These are phyloP conservation scores for Penicillium sumatraense DNA, from an alignment of 2,329 filamentous ascomycete species.

Conservation along the genomic window DNA sequence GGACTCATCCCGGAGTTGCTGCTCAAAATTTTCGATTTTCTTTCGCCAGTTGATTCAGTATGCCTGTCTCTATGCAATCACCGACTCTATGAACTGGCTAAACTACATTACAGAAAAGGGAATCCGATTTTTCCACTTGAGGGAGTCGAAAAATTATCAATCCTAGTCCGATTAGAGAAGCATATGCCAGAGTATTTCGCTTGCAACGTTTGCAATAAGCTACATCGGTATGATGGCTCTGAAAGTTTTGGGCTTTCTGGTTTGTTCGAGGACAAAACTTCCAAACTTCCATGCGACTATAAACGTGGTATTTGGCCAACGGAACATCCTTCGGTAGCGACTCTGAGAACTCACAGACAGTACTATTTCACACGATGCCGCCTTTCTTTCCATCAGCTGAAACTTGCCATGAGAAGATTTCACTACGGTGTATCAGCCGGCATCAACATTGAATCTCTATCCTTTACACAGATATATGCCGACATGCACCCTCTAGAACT, in stretches of 20 bases:
- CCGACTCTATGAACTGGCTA: not conserved
- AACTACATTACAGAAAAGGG: no score
- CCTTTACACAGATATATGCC: no score
- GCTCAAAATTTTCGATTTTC: not conserved
- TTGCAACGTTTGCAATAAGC: not conserved
- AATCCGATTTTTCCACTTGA: no score
- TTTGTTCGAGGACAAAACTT: not conserved
- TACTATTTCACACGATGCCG: not conserved
- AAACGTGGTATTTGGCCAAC: not conserved
- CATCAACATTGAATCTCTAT: slow-evolving; percentile 14
- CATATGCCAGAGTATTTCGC: not conserved
- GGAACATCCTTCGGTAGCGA: not conserved
- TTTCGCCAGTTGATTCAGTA: not conserved
- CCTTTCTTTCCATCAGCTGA: slow-evolving; percentile 14
- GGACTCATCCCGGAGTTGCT: not conserved
- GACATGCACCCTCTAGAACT: no score
- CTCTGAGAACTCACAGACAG: not conserved
- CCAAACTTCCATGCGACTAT: not conserved
- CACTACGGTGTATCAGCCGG: slow-evolving; percentile 2
- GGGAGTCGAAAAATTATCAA: not conserved
- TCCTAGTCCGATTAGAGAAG: not conserved
- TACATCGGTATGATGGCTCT: not conserved
- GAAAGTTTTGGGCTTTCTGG: not conserved
- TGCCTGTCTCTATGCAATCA: not conserved
- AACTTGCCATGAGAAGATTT: slow-evolving; percentile 15